phyloP scores from a whole-genome alignment of 2,329 filamentous ascomycete genomes.

The Nigrospora oryzae region DNA sequence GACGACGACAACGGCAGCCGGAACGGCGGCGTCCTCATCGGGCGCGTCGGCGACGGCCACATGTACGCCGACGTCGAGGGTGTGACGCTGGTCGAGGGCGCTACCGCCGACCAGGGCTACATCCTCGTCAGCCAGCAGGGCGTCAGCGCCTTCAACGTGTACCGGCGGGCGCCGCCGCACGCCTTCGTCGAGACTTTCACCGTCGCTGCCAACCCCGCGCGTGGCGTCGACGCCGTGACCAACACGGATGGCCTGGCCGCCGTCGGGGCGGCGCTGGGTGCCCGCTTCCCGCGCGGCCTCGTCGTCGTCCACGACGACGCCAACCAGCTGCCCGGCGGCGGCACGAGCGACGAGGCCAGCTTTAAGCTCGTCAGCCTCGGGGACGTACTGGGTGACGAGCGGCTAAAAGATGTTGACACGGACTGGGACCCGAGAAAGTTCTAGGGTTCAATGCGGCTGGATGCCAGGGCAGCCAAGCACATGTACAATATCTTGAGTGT shows the following conservation, averaged over 20 bases:
- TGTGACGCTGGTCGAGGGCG: slow-evolving; percentile 39
- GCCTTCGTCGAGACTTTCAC: slow-evolving; percentile 40
- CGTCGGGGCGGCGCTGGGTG: slow-evolving; percentile 32
- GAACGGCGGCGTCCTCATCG: slow-evolving; percentile 24
- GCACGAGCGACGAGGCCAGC: slow-evolving; percentile 35
- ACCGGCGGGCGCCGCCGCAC: slow-evolving; percentile 38
- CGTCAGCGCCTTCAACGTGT: slow-evolving; percentile 43
- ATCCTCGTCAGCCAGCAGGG: slow-evolving; percentile 44
- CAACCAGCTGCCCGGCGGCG: slow-evolving; percentile 37
- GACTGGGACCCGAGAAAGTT: slow-evolving; percentile 30
- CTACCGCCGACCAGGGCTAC: slow-evolving; percentile 33
- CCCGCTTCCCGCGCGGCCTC: slow-evolving; percentile 31
- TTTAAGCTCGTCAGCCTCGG: slow-evolving; percentile 39
- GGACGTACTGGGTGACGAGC: slow-evolving; percentile 25
- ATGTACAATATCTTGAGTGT: too few species aligned
- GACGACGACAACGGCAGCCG: too few species aligned
- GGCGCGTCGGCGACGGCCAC: slow-evolving; percentile 34
- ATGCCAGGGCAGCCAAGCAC: too few species aligned
- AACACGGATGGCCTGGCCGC: slow-evolving; percentile 45
- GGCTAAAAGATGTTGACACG: slow-evolving; percentile 25
- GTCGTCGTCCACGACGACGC: slow-evolving; percentile 45
- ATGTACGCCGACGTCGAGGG: slow-evolving; percentile 47
- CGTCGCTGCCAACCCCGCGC: slow-evolving; percentile 29
- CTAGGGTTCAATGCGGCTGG: background rate
- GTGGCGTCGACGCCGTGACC: slow-evolving; percentile 37